Conservation (phyloP, 371 early-diverging fungal species). For the Saksenaea vasiformis region DNA sequence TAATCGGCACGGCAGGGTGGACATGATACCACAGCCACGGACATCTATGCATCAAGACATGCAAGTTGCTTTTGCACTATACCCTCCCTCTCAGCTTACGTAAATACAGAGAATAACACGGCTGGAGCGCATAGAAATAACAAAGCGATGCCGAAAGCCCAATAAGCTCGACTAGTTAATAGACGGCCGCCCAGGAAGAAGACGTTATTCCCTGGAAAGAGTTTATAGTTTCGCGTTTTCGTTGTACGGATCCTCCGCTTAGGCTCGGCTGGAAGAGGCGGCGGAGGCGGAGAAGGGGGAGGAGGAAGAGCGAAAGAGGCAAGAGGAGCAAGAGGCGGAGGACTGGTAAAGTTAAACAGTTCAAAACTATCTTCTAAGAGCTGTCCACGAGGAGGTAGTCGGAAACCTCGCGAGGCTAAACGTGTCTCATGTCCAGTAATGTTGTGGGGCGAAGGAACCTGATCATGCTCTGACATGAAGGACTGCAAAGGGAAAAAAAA, state of each 20-base stretch:
- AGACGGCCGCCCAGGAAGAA: constrained; percentile 68
- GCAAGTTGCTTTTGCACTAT: constrained; percentile 3
- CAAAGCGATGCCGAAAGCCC: constrained; percentile 65
- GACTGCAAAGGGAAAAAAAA: not conserved
- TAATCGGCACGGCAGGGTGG: constrained; percentile 63
- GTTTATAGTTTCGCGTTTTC: constrained; percentile 27
- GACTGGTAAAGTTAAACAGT: constrained; percentile 7
- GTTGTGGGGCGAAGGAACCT: not conserved
- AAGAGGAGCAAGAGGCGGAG: not conserved
- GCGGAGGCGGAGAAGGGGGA: not conserved
- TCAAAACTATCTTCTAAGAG: constrained; percentile 10
- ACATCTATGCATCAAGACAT: constrained; percentile 42
- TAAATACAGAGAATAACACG: constrained; percentile 66
- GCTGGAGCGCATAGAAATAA: constrained; percentile 63
- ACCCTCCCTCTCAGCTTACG: constrained; percentile 47
- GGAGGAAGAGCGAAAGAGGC: no score
- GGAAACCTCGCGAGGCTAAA: not conserved
- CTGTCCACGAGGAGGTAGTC: not conserved
- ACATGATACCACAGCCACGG: constrained; percentile 69
- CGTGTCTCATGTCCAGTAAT: not conserved
- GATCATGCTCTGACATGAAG: constrained; percentile 3
- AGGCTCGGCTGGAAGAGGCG: not conserved
- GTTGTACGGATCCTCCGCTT: constrained; percentile 2
- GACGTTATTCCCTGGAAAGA: constrained; percentile 46
- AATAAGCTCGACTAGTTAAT: constrained; percentile 65